Base-by-base conservation (phyloP, 75 land plant species). In the Cunninghamia lanceolata region DNA sequence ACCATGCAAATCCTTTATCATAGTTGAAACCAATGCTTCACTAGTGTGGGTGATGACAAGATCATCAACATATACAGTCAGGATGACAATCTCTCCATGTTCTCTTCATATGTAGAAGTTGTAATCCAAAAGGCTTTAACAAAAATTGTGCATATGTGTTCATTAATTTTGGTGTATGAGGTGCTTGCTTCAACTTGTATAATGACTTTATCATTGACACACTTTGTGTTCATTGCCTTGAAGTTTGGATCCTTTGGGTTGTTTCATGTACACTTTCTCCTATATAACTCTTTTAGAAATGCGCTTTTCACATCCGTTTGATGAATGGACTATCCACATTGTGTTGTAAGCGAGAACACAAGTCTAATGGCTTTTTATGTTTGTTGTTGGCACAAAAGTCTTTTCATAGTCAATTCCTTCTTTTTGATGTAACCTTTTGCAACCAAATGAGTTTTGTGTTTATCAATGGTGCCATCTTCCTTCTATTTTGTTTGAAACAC, bases 241-340 rank as follows among this genome's bases (percentile, higher is more conserved):
- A 32, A 85, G 1, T 52, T 79, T 32, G 16, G 17, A 76, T 84
- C 87, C 35, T 80, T 46, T 63, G 59, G 35, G 66, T 80, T 53
- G 30, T 63, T 78, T 50, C 59, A 35, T 59, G 32, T 71, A 71
- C 35, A 71, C 30, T 32, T 71, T n/a, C 3, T n/a, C 9, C 7
- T n/a, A n/a, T 3, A 9, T 9, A 54, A 30, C 35, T 0, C 75
- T 2, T 71, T 71, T 11, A 88, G 40, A 47, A 88, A 84, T 9
- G 82, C 63, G 38, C 82, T 88, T n/a, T 74, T 30, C 19, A 88
- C 86, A 88, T 88, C 86, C 68, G 56, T 88, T 88, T 88, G 86
- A 35, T 88, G 86, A 13, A 80, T 42, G 21, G 28, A 32, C 30
- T 10, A 7, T 30, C 73, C 34, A 30, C n/a, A 70, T 9, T 70